Percentiles rank a stretch among this genome's conserved stretches.
phyloP scores from a whole-genome alignment of 305 asterid genomes.

The Coffea humblotiana region DNA sequence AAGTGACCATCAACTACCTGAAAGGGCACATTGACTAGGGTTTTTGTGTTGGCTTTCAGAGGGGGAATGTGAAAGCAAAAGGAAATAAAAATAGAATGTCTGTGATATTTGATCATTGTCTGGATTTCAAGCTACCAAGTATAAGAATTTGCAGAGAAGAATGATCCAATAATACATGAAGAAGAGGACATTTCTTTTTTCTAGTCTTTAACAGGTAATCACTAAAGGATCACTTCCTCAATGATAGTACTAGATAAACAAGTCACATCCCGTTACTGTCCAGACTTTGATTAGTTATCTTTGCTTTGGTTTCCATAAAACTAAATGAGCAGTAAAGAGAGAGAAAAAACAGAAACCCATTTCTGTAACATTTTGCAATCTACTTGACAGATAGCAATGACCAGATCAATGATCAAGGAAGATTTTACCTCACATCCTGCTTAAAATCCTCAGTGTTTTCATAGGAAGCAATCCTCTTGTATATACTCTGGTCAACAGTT shows the following conservation, averaged over 20 bases:
- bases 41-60: neutral
- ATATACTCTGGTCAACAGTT: constrained; percentile 55
- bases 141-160: neutral
- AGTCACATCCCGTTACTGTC: neutral
- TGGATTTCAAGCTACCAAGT: neutral
- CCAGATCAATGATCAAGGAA: constrained; percentile 14
- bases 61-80: neutral
- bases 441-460: constrained; percentile 62
- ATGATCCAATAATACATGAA: neutral
- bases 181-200: too few species aligned
- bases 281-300: neutral
- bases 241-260: neutral
- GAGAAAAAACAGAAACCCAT: neutral
- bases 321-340: neutral
- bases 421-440: constrained; percentile 65
- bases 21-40: neutral
- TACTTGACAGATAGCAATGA: neutral
- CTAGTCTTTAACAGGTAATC: neutral
- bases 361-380: neutral
- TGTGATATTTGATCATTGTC: neutral
- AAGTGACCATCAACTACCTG: neutral
- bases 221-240: neutral
- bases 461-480: constrained; percentile 61
- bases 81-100: neutral
- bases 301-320: neutral